Percentiles rank a stretch among this genome's conserved stretches.
These are phyloP conservation scores for Malus hybrid DNA, from an alignment of 331 rosid genomes.

Conservation along the genomic window DNA sequence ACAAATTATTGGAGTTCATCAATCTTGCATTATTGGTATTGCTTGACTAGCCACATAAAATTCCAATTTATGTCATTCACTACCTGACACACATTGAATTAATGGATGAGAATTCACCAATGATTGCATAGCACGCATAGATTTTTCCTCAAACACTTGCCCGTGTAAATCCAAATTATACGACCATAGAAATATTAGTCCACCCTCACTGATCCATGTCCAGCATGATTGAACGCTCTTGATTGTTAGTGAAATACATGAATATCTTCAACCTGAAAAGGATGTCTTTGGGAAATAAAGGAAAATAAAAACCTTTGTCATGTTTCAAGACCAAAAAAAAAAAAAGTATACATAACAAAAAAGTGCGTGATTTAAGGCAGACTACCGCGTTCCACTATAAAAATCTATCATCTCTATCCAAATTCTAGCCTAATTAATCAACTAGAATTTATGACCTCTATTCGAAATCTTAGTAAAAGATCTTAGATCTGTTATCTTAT, in stretches of 20 bases:
- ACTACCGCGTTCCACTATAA: no score
- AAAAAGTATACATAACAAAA: no score
- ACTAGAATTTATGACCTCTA: background rate
- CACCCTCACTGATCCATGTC: background rate
- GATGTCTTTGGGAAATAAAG: background rate
- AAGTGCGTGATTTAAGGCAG: no score
- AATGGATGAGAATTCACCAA: background rate
- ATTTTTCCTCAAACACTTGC: background rate
- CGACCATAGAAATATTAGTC: background rate
- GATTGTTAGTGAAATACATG: background rate
- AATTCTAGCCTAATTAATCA: no score
- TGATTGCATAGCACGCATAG: background rate
- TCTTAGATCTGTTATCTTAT: no score
- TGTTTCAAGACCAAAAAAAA: no score
- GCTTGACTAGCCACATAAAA: background rate
- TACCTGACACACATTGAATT: background rate
- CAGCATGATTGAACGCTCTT: background rate
- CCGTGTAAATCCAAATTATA: background rate
- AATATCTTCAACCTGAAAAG: background rate
- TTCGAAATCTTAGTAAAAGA: no score
- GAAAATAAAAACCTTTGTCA: background rate
- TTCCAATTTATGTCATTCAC: background rate
- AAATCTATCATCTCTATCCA: background rate
- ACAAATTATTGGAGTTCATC: background rate
- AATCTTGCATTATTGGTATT: slow-evolving; percentile 6